Conservation (phyloP, 1,139 yeast genomes). For the Yamadazyma friedrichii region DNA sequence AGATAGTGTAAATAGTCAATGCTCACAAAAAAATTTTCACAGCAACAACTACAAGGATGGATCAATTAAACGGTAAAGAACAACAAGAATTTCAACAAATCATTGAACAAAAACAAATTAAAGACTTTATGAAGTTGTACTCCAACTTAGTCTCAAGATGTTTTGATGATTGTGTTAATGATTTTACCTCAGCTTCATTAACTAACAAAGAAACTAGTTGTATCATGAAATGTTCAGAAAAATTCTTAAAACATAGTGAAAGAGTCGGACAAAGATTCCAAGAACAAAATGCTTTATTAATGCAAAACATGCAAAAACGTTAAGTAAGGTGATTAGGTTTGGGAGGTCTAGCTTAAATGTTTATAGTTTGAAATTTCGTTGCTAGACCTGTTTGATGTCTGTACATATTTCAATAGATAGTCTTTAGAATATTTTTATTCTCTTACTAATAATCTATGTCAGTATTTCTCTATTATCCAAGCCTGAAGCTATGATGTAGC, state of each 20-base stretch:
- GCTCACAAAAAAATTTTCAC: slow-evolving; percentile 12
- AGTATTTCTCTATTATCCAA: too few species aligned
- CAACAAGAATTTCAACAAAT: slow-evolving; percentile 95
- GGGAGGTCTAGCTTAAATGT: too few species aligned
- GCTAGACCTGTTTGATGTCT: not conserved
- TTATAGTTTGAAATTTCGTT: not conserved
- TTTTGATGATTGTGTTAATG: slow-evolving; percentile 96
- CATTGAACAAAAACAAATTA: slow-evolving; percentile 97
- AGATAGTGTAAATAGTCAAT: slow-evolving; percentile 3
- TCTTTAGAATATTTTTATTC: not conserved
- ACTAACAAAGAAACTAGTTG: slow-evolving; percentile 83
- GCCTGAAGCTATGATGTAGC: not conserved
- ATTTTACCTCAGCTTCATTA: slow-evolving; percentile 88
- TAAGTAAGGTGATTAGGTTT: slow-evolving; percentile 11
- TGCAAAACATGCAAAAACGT: slow-evolving; percentile 47
- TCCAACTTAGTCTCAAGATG: slow-evolving; percentile 95
- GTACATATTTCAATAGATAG: not conserved
- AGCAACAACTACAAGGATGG: slow-evolving; percentile 43
- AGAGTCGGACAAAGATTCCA: slow-evolving; percentile 99
- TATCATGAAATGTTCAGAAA: slow-evolving; percentile 90
- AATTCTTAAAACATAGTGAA: slow-evolving; percentile 96
- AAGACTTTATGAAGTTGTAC: slow-evolving; percentile 95
- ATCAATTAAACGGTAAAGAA: slow-evolving; percentile 83
- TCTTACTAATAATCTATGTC: too few species aligned
- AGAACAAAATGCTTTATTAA: slow-evolving; percentile 74